Base-by-base conservation (phyloP, 2,329 filamentous ascomycete genomes). In the Purpureocillium takamizusanense region DNA sequence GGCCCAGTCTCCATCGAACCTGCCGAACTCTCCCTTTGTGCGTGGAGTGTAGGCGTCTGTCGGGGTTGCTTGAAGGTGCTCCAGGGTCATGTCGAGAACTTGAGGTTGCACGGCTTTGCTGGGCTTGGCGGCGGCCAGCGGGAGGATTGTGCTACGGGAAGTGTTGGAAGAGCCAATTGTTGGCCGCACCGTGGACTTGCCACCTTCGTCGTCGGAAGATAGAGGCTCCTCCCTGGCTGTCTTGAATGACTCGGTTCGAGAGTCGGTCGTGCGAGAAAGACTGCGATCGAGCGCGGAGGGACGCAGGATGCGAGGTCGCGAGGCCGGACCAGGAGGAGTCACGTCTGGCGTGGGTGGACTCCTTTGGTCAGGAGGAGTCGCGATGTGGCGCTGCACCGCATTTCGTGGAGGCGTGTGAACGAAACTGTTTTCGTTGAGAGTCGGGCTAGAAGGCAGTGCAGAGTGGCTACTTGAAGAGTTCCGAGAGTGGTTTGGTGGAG, bases 291-390 rank as follows among this genome's bases (percentile, higher is more conserved):
- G 60, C 33, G 67, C 51, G 14, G 58, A 54, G 14, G 72, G 70
- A 25, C 73, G 71, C 33, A 66, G 52, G 38, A 61, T 53, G 51
- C 63, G 66, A 13, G 67, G 60, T 41, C 66, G 67, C 29, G 57
- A 58, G 35, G 55, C 52, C 32, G 60, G 57, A 42, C 77, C 72
- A 28, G 83, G 83, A 37, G 83, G 84, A 13, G 83, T 88, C 33
- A 83, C 74, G 59, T 87, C 83, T 27, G 83, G 84, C 3, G 83
- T 88, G 25, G 81, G 83, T 13, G 81, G 81, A 49, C 78, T 84
- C 51, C 72, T 71, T 46, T 81, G 76, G 46, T 77, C 75, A 21
- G 77, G 71, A 36, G 81, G 79, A 5, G 81, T 85, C 39, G 66
- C 64, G n/a, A 71, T 72, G 9, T 66, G 52, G 39, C 58, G 62